Evolutionary conservation across 345 rosid genomes (phyloP), one percentile per base, ranked within the genome.

Genomic region (Litchi chinensis): DNA sequence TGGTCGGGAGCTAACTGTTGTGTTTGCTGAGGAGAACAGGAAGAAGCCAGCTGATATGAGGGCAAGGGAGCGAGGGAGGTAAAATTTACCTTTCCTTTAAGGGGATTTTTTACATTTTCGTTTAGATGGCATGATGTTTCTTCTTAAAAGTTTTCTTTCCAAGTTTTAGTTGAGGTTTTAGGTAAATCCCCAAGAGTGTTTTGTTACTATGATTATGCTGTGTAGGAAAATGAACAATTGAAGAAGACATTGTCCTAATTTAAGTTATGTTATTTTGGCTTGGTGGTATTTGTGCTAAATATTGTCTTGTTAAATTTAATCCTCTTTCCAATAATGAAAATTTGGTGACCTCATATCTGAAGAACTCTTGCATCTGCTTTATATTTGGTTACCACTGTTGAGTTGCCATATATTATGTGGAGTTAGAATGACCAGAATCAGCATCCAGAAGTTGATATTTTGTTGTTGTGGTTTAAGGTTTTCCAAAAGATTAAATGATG

Each of bases 11-110:
- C 83, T 96, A 73, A 93, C 98, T 78, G 98, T 96, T 70, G 95
- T 94, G 41, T 97, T 94, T 92, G 99, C 99, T 0, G 97, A 94
- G 83, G 99, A 97, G 87, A 97, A 97, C 80, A 88, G 98, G 87
- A 97, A 97, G 90, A 94, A 97, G 78, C 99, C 99, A 18, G 10
- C 86, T 78, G 98, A 97, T 81, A 97, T 97, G 99, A 93, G 99
- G 88, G 74, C 85, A 5, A 91, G 98, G 82, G 98, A 94, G 82
- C 90, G 87, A 22, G 82, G 4, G 68, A 90, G 95, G 95, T 90
- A 90, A 86, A 68, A 37, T 10, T 26, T 26, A 57, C 40, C 10
- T 4, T 63, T 68, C 32, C 22, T 46, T 8, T 39, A 41, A 4
- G 2, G 21, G 37, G 4, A 2, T 8, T 56, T 63, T 39, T 21